These are phyloP conservation scores for Wickerhamiella allomyrinae DNA, from an alignment of 805 yeast species.

Conservation along the genomic window DNA sequence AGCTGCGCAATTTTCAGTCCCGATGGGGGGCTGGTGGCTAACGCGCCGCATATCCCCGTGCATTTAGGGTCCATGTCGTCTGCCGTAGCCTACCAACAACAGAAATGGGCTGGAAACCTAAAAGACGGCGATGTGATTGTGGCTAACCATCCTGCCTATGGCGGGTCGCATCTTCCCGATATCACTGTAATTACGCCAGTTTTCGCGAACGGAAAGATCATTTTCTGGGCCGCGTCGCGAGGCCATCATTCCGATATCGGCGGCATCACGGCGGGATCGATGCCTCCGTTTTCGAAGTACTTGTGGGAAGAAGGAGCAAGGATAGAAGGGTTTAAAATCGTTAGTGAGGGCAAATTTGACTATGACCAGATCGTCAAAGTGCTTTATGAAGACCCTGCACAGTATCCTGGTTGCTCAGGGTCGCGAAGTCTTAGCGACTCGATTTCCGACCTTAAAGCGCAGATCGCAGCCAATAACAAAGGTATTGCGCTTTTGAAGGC, in stretches of 20 bases:
- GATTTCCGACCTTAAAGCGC: constrained; percentile 71
- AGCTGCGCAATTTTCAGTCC: constrained; percentile 73
- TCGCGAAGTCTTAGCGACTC: constrained; percentile 75
- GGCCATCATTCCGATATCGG: constrained; percentile 98
- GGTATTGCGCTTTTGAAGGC: constrained; percentile 55
- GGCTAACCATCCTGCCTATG: constrained; percentile 68
- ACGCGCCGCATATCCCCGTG: constrained; percentile 81
- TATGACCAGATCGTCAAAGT: constrained; percentile 50
- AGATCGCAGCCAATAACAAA: constrained; percentile 75
- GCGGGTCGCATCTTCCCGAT: constrained; percentile 84
- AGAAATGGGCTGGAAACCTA: constrained; percentile 48
- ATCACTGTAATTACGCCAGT: constrained; percentile 90
- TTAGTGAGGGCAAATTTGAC: constrained; percentile 58
- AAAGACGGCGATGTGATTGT: constrained; percentile 62
- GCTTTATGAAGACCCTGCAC: constrained; percentile 60
- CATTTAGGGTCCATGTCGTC: constrained; percentile 80
- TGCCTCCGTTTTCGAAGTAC: constrained; percentile 84
- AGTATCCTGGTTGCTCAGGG: constrained; percentile 78
- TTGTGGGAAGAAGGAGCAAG: constrained; percentile 87
- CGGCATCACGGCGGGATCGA: constrained; percentile 79
- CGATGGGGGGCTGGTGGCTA: constrained; percentile 67
- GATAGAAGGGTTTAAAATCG: constrained; percentile 63
- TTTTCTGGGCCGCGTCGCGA: constrained; percentile 83
- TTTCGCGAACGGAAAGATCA: constrained; percentile 42
- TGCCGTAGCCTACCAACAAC: constrained; percentile 53